These are phyloP conservation scores for Avena atlantica DNA, from an alignment of 176 grass and related monocot species.

Conservation along the genomic window DNA sequence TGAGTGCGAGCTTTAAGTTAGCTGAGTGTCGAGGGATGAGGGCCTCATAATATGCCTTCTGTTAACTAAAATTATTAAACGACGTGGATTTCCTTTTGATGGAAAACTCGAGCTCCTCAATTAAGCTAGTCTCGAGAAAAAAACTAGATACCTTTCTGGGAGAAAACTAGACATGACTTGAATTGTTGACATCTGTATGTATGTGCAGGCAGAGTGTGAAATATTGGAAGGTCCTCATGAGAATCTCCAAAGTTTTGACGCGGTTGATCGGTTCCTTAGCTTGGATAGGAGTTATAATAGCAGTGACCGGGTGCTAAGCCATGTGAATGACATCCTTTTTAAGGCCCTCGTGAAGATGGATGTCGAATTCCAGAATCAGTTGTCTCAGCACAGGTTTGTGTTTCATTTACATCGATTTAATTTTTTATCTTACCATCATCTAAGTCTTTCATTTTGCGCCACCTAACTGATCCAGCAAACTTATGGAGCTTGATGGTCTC, in stretches of 20 bases:
- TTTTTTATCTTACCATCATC: too few species aligned
- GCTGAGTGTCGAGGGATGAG: background rate
- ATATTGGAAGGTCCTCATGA: conserved; percentile 75
- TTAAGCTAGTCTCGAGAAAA: too few species aligned
- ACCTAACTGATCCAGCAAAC: too few species aligned
- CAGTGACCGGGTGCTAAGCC: conserved; percentile 77
- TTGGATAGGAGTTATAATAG: conserved; percentile 80
- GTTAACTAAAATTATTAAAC: background rate
- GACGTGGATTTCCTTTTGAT: background rate
- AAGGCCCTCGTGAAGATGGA: conserved; percentile 87
- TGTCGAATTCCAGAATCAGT: conserved; percentile 45
- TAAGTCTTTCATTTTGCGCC: too few species aligned
- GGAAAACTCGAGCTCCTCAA: background rate
- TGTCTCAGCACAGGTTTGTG: too few species aligned
- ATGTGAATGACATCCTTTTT: conserved; percentile 68
- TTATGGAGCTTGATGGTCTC: too few species aligned
- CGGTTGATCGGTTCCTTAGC: conserved; percentile 44
- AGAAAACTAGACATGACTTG: background rate
- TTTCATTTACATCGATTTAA: too few species aligned
- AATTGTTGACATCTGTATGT: background rate
- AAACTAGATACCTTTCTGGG: too few species aligned
- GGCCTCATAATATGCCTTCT: background rate
- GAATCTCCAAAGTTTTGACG: conserved; percentile 76
- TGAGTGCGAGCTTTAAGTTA: background rate
- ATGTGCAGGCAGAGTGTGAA: conserved; percentile 69